phyloP scores from a whole-genome alignment of 306 rosid species.

The Urtica urens region DNA sequence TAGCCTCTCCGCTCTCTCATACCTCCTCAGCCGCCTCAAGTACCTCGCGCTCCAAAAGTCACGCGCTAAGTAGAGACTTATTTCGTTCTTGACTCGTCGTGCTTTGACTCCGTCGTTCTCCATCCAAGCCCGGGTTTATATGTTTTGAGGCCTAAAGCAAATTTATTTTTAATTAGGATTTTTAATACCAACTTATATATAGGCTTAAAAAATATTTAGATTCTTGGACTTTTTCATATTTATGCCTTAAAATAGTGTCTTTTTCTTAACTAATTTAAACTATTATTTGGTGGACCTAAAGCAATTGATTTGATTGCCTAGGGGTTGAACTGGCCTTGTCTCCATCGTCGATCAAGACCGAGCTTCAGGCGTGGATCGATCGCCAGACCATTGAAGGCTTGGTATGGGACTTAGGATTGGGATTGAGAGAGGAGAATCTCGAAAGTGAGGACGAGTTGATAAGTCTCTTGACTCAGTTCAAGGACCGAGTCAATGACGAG shows the following conservation, averaged over 20 bases:
- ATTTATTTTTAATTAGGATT: too few species aligned
- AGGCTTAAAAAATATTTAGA: too few species aligned
- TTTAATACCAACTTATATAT: too few species aligned
- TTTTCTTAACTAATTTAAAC: too few species aligned
- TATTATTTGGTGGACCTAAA: too few species aligned
- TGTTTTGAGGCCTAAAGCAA: too few species aligned
- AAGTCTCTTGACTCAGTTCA: conserved; percentile 38
- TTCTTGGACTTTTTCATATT: too few species aligned
- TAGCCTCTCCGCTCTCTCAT: conserved; percentile 37
- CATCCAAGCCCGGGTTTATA: conserved; percentile 44
- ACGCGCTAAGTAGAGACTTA: conserved; percentile 15
- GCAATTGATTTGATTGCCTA: too few species aligned
- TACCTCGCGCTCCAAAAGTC: conserved; percentile 36
- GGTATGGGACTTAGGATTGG: conserved; percentile 16
- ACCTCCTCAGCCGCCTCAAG: conserved; percentile 49
- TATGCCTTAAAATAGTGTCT: too few species aligned
- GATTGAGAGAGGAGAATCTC: not conserved
- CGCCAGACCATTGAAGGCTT: conserved; percentile 45
- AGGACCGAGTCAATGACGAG: conserved; percentile 42
- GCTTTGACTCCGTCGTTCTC: conserved; percentile 45
- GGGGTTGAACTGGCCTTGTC: too few species aligned
- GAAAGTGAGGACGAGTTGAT: conserved; percentile 25
- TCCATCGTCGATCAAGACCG: conserved; percentile 55
- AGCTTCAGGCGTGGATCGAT: conserved; percentile 85
- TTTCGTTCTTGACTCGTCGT: conserved; percentile 59